Conservation (phyloP, 2,329 filamentous ascomycete genomes). For the Dryadomyces quercus-mongolicae region DNA sequence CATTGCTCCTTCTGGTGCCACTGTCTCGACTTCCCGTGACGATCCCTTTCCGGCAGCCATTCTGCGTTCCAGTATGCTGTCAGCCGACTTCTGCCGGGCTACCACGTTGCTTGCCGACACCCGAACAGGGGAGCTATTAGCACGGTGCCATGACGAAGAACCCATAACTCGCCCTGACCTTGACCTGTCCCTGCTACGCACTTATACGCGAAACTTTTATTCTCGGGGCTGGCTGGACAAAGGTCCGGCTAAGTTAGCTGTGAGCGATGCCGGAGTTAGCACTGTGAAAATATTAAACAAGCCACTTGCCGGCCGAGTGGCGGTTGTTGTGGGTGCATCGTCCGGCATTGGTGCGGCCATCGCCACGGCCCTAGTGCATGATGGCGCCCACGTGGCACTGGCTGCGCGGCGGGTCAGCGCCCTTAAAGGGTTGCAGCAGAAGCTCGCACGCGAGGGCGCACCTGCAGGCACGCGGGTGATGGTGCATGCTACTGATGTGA, state of each 20-base stretch:
- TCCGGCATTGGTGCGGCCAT: slow-evolving; percentile 71
- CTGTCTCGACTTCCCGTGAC: slow-evolving; percentile 34
- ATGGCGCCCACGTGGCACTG: slow-evolving; percentile 61
- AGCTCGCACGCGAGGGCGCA: slow-evolving; percentile 29
- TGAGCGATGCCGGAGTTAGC: background rate
- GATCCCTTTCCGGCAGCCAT: slow-evolving; percentile 69
- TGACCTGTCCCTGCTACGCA: slow-evolving; percentile 58
- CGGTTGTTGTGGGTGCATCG: slow-evolving; percentile 67
- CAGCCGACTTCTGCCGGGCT: slow-evolving; percentile 54
- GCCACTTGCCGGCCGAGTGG: slow-evolving; percentile 55
- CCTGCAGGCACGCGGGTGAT: slow-evolving; percentile 48
- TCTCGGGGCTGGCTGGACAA: slow-evolving; percentile 61
- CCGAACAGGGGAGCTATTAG: slow-evolving; percentile 49
- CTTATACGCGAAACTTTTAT: slow-evolving; percentile 70
- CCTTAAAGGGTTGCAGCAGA: slow-evolving; percentile 53
- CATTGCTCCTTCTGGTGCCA: background rate
- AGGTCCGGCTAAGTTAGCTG: slow-evolving; percentile 2
- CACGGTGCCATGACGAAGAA: slow-evolving; percentile 18
- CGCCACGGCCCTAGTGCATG: slow-evolving; percentile 52
- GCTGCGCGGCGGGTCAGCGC: slow-evolving; percentile 59
- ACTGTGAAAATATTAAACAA: slow-evolving; percentile 27
- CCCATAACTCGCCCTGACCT: slow-evolving; percentile 53
- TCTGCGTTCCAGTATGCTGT: slow-evolving; percentile 70
- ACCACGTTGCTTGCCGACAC: slow-evolving; percentile 65
- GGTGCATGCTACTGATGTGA: slow-evolving; percentile 61